Percentiles rank a stretch among this genome's conserved stretches.
These are phyloP conservation scores for Sclerotinia minor DNA, from an alignment of 2,329 filamentous ascomycete genomes.

Conservation along the genomic window DNA sequence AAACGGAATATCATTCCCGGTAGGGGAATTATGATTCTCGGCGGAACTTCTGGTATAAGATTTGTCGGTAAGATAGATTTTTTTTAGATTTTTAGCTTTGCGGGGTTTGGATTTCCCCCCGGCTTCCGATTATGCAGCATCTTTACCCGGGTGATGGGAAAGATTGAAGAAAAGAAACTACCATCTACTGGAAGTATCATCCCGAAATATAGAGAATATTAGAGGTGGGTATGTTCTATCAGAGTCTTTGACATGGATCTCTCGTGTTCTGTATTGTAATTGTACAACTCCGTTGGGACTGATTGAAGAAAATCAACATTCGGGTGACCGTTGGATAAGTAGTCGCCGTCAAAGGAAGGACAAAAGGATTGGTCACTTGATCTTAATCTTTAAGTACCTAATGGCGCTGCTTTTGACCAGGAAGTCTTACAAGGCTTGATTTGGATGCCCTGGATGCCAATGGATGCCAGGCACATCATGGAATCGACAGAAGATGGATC, in stretches of 20 bases:
- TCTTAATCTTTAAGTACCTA: background rate
- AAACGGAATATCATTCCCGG: background rate
- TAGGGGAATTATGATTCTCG: background rate
- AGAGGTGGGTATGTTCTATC: background rate
- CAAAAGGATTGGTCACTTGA: background rate
- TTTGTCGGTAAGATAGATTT: background rate
- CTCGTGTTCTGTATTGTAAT: background rate
- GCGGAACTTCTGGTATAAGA: background rate
- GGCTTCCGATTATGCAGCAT: background rate
- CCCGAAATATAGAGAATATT: background rate
- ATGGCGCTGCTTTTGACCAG: background rate
- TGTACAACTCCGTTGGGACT: background rate
- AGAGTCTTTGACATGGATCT: background rate
- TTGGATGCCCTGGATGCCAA: background rate
- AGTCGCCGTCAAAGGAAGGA: background rate
- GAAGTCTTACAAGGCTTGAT: background rate
- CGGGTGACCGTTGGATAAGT: background rate
- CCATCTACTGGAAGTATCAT: background rate
- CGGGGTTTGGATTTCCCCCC: slow-evolving; percentile 2
- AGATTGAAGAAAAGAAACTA: background rate
- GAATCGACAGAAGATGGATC: background rate
- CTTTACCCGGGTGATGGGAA: slow-evolving; percentile 5
- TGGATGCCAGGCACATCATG: background rate
- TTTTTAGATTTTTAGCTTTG: background rate
- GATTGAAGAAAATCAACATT: background rate